A percentile compares a stretch with the other conserved stretches of the same genome.
These are phyloP conservation scores for Aspergillus flavus DNA, from an alignment of 2,329 filamentous ascomycete genomes.

Conservation along the genomic window DNA sequence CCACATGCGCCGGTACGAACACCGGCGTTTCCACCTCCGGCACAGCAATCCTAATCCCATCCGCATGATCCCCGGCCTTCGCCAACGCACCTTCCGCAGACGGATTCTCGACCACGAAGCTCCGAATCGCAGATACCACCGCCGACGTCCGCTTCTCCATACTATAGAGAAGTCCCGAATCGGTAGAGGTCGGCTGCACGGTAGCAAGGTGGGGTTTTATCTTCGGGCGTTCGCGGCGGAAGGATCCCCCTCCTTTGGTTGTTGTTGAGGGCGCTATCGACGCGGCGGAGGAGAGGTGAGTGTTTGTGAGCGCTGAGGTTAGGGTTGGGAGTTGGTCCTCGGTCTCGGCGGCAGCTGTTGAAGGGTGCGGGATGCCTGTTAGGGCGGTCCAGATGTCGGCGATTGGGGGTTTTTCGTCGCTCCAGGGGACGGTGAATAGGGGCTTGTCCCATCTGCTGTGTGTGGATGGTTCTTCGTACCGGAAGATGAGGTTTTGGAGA, in stretches of 20 bases:
- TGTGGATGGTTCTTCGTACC: conserved; percentile 69
- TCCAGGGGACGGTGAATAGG: conserved; percentile 63
- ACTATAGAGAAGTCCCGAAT: conserved; percentile 45
- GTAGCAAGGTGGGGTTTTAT: conserved; percentile 49
- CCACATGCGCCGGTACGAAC: conserved; percentile 43
- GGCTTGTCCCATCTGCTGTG: conserved; percentile 68
- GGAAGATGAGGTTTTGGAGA: conserved; percentile 65
- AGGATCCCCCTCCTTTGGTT: conserved; percentile 22
- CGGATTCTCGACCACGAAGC: conserved; percentile 42
- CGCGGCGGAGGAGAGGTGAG: conserved; percentile 27
- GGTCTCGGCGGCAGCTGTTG: conserved; percentile 15
- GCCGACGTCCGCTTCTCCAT: conserved; percentile 48
- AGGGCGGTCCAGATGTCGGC: conserved; percentile 64
- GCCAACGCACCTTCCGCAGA: conserved; percentile 41
- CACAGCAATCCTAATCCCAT: conserved; percentile 39
- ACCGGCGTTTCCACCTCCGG: conserved; percentile 33
- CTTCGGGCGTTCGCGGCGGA: conserved; percentile 21
- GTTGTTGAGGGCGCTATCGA: conserved; percentile 30
- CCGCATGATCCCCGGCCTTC: conserved; percentile 22
- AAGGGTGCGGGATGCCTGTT: conserved; percentile 41
- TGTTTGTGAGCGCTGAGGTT: conserved; percentile 21
- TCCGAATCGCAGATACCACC: conserved; percentile 45
- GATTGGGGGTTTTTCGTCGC: conserved; percentile 58
- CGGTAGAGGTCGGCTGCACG: conserved; percentile 41
- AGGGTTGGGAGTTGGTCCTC: conserved; percentile 12